A percentile compares a stretch with the other conserved stretches of the same genome.
Conservation (phyloP, 73 alveolate genomes). For the Durusdinium trenchii region DNA sequence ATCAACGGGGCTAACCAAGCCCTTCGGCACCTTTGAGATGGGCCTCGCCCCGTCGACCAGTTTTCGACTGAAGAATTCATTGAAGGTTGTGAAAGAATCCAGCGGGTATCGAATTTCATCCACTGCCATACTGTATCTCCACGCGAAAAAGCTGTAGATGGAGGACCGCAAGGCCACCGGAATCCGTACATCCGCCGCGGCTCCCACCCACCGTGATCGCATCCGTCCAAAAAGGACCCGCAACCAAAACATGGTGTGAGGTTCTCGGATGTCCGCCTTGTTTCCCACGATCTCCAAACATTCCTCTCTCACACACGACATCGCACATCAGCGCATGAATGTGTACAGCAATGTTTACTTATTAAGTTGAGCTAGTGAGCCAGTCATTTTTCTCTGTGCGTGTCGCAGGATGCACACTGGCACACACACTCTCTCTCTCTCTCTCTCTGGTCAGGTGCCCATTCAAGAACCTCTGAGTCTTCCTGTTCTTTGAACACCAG, state of each 20-base stretch:
- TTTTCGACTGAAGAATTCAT: conserved; percentile 79
- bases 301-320: not conserved
- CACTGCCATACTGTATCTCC: conserved; percentile 11
- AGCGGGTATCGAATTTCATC: conserved; percentile 72
- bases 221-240: conserved; percentile 77
- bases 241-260: conserved; percentile 87
- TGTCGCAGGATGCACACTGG: too few relatives aligned
- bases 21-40: conserved; percentile 37
- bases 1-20: conserved; percentile 83
- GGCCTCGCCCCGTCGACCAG: conserved; percentile 76
- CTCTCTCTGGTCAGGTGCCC: too few relatives aligned
- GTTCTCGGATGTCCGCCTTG: conserved; percentile 59
- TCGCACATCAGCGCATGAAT: too few relatives aligned
- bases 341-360: too few relatives aligned
- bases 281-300: conserved; percentile 84
- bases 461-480: too few relatives aligned
- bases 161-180: conserved; percentile 89
- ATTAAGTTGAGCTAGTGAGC: too few relatives aligned
- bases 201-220: conserved; percentile 64
- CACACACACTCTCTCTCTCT: too few relatives aligned
- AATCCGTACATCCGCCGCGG: conserved; percentile 21
- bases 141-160: conserved; percentile 66
- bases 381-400: too few relatives aligned
- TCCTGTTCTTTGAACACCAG: too few relatives aligned
- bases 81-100: conserved; percentile 83